Percentiles rank a stretch among this genome's conserved stretches.
These are phyloP conservation scores for Xerocomus potaroensis DNA, from an alignment of 768 basidiomycete genomes.

Conservation along the genomic window DNA sequence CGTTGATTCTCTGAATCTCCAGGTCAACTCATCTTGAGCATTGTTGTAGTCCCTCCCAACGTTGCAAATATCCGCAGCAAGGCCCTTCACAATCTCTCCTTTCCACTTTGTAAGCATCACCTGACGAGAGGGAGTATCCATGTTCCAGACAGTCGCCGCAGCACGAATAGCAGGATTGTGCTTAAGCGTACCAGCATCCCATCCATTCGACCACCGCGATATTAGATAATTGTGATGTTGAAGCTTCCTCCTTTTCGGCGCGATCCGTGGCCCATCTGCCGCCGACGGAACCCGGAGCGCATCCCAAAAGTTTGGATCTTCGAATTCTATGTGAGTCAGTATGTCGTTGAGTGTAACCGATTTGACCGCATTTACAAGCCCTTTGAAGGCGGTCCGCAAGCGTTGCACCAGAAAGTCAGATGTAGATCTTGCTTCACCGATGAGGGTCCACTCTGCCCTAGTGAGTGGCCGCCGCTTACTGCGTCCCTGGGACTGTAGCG, in stretches of 20 bases:
- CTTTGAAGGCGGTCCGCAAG: slow-evolving; percentile 32
- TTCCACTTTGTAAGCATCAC: slow-evolving; percentile 34
- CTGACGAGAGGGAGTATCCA: slow-evolving; percentile 30
- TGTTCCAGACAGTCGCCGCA: slow-evolving; percentile 35
- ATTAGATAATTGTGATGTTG: slow-evolving; percentile 41
- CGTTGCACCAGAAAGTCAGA: slow-evolving; percentile 8
- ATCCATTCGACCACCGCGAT: slow-evolving; percentile 42
- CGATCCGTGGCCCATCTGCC: slow-evolving; percentile 39
- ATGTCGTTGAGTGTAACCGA: slow-evolving; percentile 28
- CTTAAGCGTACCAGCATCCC: slow-evolving; percentile 42
- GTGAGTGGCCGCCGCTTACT: slow-evolving; percentile 19
- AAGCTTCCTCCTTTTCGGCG: slow-evolving; percentile 39
- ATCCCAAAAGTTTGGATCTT: slow-evolving; percentile 39
- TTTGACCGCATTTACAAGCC: slow-evolving; percentile 18
- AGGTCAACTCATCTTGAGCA: slow-evolving; percentile 32
- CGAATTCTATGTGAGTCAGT: slow-evolving; percentile 49
- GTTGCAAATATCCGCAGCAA: slow-evolving; percentile 32
- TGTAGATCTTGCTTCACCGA: slow-evolving; percentile 36
- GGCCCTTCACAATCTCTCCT: slow-evolving; percentile 31
- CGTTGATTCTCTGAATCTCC: slow-evolving; percentile 35
- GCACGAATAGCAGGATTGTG: slow-evolving; percentile 19
- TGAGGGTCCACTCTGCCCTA: slow-evolving; percentile 37
- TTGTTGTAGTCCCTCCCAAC: slow-evolving; percentile 40
- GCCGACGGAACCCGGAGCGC: slow-evolving; percentile 45
- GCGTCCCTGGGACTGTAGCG: slow-evolving; percentile 39